phyloP scores from a whole-genome alignment of 306 rosid species.

The Quillaja saponaria region DNA sequence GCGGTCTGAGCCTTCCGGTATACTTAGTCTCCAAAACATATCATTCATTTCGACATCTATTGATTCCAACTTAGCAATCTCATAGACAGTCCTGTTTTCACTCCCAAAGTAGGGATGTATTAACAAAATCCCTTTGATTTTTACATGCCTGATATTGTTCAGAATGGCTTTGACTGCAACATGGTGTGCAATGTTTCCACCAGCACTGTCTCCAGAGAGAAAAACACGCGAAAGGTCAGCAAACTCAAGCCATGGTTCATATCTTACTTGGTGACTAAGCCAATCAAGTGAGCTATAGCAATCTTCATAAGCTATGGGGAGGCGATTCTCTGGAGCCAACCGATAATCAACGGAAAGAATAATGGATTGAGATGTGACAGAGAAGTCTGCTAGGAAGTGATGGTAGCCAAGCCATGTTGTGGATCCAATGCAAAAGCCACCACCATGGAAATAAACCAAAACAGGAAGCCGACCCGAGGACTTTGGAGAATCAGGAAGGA shows the following conservation, averaged over 20 bases:
- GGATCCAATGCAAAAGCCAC: conserved; percentile 92
- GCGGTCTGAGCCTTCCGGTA: conserved; percentile 52
- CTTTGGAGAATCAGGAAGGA: conserved; percentile 43
- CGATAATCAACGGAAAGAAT: conserved; percentile 78
- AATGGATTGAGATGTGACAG: conserved; percentile 47
- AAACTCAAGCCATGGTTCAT: conserved; percentile 54
- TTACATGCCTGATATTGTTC: conserved; percentile 23
- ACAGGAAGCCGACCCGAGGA: conserved; percentile 44
- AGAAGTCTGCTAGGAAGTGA: conserved; percentile 57
- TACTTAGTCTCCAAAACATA: conserved; percentile 67
- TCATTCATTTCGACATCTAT: conserved; percentile 40
- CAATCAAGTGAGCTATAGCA: conserved; percentile 66
- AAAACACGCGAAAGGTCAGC: conserved; percentile 67
- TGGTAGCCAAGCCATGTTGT: conserved; percentile 86
- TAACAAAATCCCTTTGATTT: conserved; percentile 54
- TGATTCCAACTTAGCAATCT: conserved; percentile 35
- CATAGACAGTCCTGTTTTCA: conserved; percentile 61
- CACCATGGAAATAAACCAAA: conserved; percentile 82
- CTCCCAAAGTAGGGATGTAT: conserved; percentile 91
- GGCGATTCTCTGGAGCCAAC: conserved; percentile 73
- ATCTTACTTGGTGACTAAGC: conserved; percentile 41
- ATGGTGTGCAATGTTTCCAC: conserved; percentile 75
- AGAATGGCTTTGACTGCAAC: conserved; percentile 52
- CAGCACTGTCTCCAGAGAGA: conserved; percentile 90
- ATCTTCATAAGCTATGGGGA: conserved; percentile 74